Evolutionary conservation across 345 rosid genomes (phyloP).

Genomic region (Eucalyptus cloeziana): DNA sequence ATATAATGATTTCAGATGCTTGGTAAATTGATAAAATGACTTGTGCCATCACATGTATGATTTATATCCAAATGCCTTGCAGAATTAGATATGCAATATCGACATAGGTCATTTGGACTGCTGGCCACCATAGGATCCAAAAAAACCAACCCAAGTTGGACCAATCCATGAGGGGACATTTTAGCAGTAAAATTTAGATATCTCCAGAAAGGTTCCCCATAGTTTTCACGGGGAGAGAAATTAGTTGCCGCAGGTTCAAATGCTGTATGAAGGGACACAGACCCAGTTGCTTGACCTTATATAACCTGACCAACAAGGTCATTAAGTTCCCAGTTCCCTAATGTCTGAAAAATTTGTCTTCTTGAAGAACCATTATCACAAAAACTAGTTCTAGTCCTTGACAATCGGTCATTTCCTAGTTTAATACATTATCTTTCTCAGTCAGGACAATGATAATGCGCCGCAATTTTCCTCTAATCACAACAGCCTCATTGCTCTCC

Average conservation of each 20-base stretch:
- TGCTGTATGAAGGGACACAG: background rate
- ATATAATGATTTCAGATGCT: background rate
- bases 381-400: background rate
- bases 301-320: background rate
- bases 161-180: background rate
- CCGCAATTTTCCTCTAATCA: background rate
- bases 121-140: background rate
- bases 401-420: background rate
- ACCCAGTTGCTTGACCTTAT: background rate
- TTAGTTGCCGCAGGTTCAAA: background rate
- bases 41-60: background rate
- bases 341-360: background rate
- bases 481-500: background rate
- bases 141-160: background rate
- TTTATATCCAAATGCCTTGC: background rate
- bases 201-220: background rate
- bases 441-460: background rate
- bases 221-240: background rate
- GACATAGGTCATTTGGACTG: background rate
- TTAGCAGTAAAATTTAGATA: background rate
- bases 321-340: background rate
- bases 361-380: background rate
- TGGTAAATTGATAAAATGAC: background rate
- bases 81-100: background rate
- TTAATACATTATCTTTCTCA: background rate